Conservation (phyloP, 345 rosid species). For the Brassica rapa region DNA sequence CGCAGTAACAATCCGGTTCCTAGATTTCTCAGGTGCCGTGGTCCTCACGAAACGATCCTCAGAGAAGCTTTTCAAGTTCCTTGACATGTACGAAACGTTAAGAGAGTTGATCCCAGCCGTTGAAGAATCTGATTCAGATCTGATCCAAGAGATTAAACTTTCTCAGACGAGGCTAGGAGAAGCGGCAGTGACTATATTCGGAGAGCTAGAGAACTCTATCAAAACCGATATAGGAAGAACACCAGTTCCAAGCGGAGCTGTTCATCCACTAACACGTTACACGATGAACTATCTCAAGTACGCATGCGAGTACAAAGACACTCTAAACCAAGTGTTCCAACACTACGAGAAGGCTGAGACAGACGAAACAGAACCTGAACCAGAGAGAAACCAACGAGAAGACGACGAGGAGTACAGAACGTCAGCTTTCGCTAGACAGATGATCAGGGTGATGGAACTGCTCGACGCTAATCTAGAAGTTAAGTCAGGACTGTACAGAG, state of each 20-base stretch:
- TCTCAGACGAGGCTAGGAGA: conserved; percentile 60
- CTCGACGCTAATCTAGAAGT: conserved; percentile 63
- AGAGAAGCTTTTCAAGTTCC: conserved; percentile 77
- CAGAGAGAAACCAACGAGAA: conserved; percentile 24
- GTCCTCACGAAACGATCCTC: conserved; percentile 63
- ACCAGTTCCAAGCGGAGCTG: conserved; percentile 79
- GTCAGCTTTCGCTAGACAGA: conserved; percentile 48
- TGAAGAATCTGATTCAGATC: conserved; percentile 41
- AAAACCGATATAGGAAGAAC: conserved; percentile 57
- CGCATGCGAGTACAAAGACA: conserved; percentile 74
- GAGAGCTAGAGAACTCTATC: conserved; percentile 80
- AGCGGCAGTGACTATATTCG: conserved; percentile 59
- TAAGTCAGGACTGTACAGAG: conserved; percentile 68
- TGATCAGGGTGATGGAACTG: conserved; percentile 65
- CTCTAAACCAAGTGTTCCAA: conserved; percentile 66
- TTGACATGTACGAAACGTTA: conserved; percentile 76
- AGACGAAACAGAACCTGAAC: conserved; percentile 18
- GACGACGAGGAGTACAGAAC: conserved; percentile 35
- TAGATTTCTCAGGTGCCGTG: conserved; percentile 65
- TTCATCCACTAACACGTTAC: conserved; percentile 84
- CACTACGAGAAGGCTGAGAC: conserved; percentile 35
- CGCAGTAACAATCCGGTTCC: conserved; percentile 52
- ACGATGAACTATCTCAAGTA: conserved; percentile 86
- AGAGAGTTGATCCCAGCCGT: conserved; percentile 49
- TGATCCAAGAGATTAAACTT: conserved; percentile 44